A percentile compares a stretch with the other conserved stretches of the same genome.
Evolutionary conservation across 2,329 filamentous ascomycete species (phyloP).

Genomic region (Penicillium sp.): DNA sequence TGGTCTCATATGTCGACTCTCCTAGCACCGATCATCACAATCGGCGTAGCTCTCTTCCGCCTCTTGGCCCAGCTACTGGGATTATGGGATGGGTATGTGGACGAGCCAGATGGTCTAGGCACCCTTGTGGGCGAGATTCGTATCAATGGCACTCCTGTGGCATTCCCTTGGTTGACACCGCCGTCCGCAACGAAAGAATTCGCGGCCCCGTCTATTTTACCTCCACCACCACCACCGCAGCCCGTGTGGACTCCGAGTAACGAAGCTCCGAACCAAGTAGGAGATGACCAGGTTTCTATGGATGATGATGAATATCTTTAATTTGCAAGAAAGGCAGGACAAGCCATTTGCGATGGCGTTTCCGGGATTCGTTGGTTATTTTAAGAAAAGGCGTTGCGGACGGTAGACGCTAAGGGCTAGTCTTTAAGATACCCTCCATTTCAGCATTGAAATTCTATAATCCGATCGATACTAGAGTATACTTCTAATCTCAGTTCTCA

Average conservation of each 20-base stretch:
- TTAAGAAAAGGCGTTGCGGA: not conserved
- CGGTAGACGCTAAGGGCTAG: not conserved
- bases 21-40: constrained; percentile 34
- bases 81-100: constrained; percentile 48
- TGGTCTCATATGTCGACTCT: constrained; percentile 45
- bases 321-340: not conserved
- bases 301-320: constrained; percentile 40
- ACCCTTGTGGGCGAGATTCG: constrained; percentile 36
- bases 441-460: not conserved
- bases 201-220: constrained; percentile 9
- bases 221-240: constrained; percentile 13
- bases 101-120: constrained; percentile 29
- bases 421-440: not conserved
- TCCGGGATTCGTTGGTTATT: not conserved
- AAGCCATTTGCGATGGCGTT: not conserved
- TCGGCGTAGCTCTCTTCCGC: constrained; percentile 35
- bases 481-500: not conserved
- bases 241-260: constrained; percentile 22
- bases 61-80: constrained; percentile 43
- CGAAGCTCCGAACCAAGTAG: constrained; percentile 12
- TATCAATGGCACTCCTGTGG: constrained; percentile 33
- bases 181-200: constrained; percentile 16
- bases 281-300: constrained; percentile 31
- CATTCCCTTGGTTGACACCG: constrained; percentile 25
- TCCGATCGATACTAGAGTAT: not conserved